phyloP scores from a whole-genome alignment of 2,329 filamentous ascomycete genomes.

The Ophiostoma quercus region DNA sequence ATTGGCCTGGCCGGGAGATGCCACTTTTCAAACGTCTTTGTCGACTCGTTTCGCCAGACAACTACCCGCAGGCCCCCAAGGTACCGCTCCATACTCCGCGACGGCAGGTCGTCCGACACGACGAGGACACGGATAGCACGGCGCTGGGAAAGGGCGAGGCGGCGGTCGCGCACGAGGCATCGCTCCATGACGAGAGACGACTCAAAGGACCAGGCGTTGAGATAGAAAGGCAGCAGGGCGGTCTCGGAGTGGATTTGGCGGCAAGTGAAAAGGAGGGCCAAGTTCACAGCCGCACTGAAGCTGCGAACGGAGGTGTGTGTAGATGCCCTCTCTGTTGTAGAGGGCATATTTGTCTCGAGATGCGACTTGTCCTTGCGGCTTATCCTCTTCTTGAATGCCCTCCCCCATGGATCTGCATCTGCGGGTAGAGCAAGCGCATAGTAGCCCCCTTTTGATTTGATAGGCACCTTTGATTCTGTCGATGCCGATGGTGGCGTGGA shows the following conservation, averaged over 20 bases:
- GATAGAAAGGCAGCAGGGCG: conserved; percentile 33
- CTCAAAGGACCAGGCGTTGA: conserved; percentile 37
- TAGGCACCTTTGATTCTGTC: neutral
- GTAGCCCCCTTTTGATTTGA: conserved; percentile 29
- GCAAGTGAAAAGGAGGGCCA: conserved; percentile 35
- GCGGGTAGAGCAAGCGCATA: conserved; percentile 31
- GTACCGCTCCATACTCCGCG: conserved; percentile 30
- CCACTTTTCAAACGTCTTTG: conserved; percentile 20
- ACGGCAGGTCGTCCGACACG: conserved; percentile 30
- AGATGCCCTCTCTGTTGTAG: neutral
- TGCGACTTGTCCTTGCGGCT: neutral
- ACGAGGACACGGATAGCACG: conserved; percentile 34
- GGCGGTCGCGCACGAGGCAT: conserved; percentile 29
- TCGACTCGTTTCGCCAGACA: conserved; percentile 25
- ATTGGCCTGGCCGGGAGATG: conserved; percentile 13
- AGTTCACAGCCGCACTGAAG: conserved; percentile 26
- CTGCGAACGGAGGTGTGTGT: neutral
- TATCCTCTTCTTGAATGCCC: neutral
- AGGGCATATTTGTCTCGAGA: neutral
- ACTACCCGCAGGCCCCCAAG: conserved; percentile 33
- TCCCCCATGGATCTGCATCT: conserved; percentile 33
- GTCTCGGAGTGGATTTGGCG: conserved; percentile 38
- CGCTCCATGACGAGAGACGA: conserved; percentile 34
- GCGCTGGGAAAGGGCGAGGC: conserved; percentile 32
- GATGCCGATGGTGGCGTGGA: neutral